Base-by-base conservation (phyloP, 1,139 yeast species). In the Spencermartinsiella ligniputridi region DNA sequence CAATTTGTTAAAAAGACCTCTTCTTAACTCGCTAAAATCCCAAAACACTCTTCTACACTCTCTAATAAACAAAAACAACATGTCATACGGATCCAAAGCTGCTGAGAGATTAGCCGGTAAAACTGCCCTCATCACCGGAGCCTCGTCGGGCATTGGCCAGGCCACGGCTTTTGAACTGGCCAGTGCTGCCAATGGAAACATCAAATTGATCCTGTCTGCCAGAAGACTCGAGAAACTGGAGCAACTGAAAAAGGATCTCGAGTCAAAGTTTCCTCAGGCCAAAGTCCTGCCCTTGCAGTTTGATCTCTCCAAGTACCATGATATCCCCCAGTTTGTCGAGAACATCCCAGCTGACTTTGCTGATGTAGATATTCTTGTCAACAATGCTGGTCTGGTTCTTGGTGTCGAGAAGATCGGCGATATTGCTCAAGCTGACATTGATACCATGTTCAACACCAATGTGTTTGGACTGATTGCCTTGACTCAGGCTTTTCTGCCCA, bases 361-460 rank as follows among this genome's bases (percentile, higher is more conserved):
- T 17, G 48, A 60, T 25, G 58, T 69, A 33, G 72, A 69, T 48
- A 76, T 87, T 30, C 71, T 87, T 46, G 69, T 87, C 50, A 87
- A 87, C 70, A 87, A 86, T 61, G 94, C 95, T 5, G 95, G 95
- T 34, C 76, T 82, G 65, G 95, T 92, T 1, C 68, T 78, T 40
- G 95, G 95, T 20, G 67, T 68, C 39, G 89, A 77, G 25, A 62
- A 66, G 37, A 84, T 85, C 32, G 92, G 92, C 9, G 68, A 67
- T 2, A 74, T 84, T 44, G 58, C 63, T 1, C 66, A 68, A 16
- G 66, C 67, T 2, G 90, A 84, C 53, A 70, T 83, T 39, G 71
- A 73, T 41, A 77, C 75, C 24, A 81, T 83, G 82, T 72, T 81
- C 58, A 72, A 76, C 52, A 84, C 94, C 47, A 85, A 85, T 58